Percentiles rank a stretch among this genome's conserved stretches.
These are phyloP conservation scores for Zygosaccharomyces pseudorouxii DNA, from an alignment of 805 yeast genomes.

Conservation along the genomic window DNA sequence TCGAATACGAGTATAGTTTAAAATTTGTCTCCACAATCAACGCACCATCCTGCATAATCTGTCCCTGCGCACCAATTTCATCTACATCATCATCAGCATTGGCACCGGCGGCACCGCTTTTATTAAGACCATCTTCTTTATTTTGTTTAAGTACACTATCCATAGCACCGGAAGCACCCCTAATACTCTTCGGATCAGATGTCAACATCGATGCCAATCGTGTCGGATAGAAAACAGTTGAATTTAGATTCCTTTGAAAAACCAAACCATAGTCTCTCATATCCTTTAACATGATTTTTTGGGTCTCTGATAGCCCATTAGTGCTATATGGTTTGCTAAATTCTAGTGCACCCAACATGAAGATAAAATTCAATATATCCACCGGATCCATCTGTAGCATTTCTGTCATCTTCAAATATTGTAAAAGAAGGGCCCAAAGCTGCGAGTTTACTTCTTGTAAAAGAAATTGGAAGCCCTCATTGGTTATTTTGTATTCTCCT, in stretches of 20 bases:
- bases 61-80: slow-evolving; percentile 24
- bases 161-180: slow-evolving; percentile 72
- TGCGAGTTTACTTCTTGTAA: slow-evolving; percentile 91
- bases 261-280: slow-evolving; percentile 88
- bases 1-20: slow-evolving; percentile 87
- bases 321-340: slow-evolving; percentile 82
- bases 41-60: slow-evolving; percentile 48
- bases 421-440: slow-evolving; percentile 86
- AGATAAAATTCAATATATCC: slow-evolving; percentile 88
- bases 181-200: slow-evolving; percentile 68
- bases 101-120: slow-evolving; percentile 14
- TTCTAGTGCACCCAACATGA: slow-evolving; percentile 88
- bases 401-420: slow-evolving; percentile 81
- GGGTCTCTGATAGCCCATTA: slow-evolving; percentile 69
- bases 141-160: slow-evolving; percentile 52
- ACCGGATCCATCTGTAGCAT: slow-evolving; percentile 90
- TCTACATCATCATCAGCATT: slow-evolving; percentile 29
- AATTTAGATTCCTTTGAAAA: slow-evolving; percentile 55
- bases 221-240: slow-evolving; percentile 79
- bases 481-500: slow-evolving; percentile 63
- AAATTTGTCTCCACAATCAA: slow-evolving; percentile 91
- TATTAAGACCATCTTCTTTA: slow-evolving; percentile 18
- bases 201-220: slow-evolving; percentile 85
- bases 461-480: slow-evolving; percentile 88
- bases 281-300: slow-evolving; percentile 80